Percentiles rank a stretch among this genome's conserved stretches.
phyloP scores from a whole-genome alignment of 257 asterid species.

The Solanum rostratum region DNA sequence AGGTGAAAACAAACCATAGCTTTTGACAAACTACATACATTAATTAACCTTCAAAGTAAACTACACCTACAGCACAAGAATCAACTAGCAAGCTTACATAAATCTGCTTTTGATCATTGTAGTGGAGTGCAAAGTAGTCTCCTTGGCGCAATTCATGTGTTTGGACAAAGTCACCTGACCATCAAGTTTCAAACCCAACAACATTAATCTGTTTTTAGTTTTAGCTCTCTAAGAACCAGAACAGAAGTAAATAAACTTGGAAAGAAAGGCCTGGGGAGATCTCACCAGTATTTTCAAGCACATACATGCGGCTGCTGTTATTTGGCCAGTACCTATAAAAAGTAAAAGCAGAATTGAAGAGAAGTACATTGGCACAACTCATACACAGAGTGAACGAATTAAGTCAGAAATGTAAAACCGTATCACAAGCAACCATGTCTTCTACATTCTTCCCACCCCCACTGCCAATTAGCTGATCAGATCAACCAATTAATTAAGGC shows the following conservation, averaged over 20 bases:
- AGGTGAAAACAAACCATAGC: neutral
- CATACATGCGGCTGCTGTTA: slow-evolving; percentile 43
- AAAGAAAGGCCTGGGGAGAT: neutral
- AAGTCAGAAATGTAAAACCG: neutral
- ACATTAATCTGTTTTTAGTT: neutral
- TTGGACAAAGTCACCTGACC: slow-evolving; percentile 21
- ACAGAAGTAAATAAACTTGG: neutral
- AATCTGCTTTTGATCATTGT: slow-evolving; percentile 12
- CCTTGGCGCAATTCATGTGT: slow-evolving; percentile 24
- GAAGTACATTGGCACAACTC: neutral
- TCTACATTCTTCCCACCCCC: neutral
- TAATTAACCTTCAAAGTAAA: neutral
- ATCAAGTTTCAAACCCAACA: neutral
- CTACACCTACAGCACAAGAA: neutral
- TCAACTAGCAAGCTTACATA: slow-evolving; percentile 10
- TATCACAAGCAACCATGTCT: neutral
- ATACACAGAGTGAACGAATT: neutral
- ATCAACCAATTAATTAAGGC: neutral
- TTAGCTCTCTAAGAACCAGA: neutral
- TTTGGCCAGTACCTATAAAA: slow-evolving; percentile 34
- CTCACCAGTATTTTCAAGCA: slow-evolving; percentile 39
- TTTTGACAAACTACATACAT: neutral
- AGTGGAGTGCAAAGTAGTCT: slow-evolving; percentile 23
- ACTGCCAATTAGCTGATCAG: neutral
- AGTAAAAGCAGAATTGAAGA: neutral